phyloP scores from a whole-genome alignment of 1,284 basidiomycete genomes.

The Leccinum solheimii region DNA sequence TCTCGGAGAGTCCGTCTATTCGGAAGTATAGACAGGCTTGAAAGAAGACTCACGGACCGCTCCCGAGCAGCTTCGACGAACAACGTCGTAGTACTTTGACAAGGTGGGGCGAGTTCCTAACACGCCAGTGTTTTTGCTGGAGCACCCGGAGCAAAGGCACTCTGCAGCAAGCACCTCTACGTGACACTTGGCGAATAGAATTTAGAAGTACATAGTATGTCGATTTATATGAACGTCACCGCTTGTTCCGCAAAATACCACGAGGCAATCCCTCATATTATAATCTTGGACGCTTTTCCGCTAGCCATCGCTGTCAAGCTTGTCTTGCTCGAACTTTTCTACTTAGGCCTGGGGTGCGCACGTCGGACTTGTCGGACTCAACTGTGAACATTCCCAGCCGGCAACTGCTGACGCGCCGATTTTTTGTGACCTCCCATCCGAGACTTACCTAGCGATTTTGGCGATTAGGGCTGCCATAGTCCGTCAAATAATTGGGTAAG shows the following conservation, averaged over 20 bases:
- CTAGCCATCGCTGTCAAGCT: background rate
- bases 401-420: background rate
- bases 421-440: slow-evolving; percentile 8
- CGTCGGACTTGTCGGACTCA: background rate
- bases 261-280: background rate
- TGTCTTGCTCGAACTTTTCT: background rate
- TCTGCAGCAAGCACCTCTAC: slow-evolving; percentile 72
- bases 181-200: slow-evolving; percentile 50
- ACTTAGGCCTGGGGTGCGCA: no score
- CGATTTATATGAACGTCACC: background rate
- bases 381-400: slow-evolving; percentile 5
- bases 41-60: slow-evolving; percentile 42
- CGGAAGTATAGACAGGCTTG: slow-evolving; percentile 58
- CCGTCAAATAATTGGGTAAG: slow-evolving; percentile 27
- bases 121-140: slow-evolving; percentile 80
- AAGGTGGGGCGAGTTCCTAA: slow-evolving; percentile 67
- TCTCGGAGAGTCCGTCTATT: slow-evolving; percentile 79
- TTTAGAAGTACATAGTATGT: background rate
- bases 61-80: slow-evolving; percentile 50
- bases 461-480: slow-evolving; percentile 16
- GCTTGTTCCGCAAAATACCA: background rate
- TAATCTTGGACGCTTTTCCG: background rate
- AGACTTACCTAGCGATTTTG: slow-evolving; percentile 19
- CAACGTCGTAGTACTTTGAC: slow-evolving; percentile 76
- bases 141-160: slow-evolving; percentile 60